phyloP scores from a whole-genome alignment of 192 early-diverging fungal species.

The Backusella tarrabulga region DNA sequence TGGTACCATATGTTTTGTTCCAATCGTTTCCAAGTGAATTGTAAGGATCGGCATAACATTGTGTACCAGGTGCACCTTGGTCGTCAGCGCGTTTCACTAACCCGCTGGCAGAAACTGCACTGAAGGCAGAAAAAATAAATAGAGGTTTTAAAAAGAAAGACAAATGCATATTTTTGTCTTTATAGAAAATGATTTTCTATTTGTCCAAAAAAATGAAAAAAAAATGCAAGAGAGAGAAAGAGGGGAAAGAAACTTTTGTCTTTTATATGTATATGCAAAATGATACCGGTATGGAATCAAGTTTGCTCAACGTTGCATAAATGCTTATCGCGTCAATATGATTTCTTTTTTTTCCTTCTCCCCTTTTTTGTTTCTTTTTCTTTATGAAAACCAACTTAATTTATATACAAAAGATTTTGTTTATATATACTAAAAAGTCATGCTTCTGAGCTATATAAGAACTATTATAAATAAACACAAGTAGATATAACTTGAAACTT shows the following conservation, averaged over 20 bases:
- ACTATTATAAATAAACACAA: background rate
- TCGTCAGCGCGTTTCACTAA: background rate
- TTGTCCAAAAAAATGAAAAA: background rate
- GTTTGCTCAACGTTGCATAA: background rate
- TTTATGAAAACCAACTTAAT: background rate
- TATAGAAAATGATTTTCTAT: background rate
- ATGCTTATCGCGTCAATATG: background rate
- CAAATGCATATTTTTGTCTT: background rate
- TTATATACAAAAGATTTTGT: background rate
- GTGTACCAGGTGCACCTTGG: constrained; percentile 17
- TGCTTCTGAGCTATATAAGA: background rate
- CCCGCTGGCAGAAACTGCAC: background rate
- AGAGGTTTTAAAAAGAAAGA: background rate
- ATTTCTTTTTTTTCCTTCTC: background rate
- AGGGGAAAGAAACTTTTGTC: background rate
- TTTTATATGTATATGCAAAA: background rate
- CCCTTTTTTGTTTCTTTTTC: background rate
- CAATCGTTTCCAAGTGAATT: constrained; percentile 21
- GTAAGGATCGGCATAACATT: constrained; percentile 15
- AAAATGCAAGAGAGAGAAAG: background rate
- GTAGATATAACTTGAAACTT: background rate
- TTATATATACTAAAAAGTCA: background rate
- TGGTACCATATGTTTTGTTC: constrained; percentile 29
- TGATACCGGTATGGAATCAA: background rate
- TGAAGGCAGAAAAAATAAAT: background rate